phyloP scores from a whole-genome alignment of 2,329 filamentous ascomycete genomes.

The Ramularia collo-cygni region DNA sequence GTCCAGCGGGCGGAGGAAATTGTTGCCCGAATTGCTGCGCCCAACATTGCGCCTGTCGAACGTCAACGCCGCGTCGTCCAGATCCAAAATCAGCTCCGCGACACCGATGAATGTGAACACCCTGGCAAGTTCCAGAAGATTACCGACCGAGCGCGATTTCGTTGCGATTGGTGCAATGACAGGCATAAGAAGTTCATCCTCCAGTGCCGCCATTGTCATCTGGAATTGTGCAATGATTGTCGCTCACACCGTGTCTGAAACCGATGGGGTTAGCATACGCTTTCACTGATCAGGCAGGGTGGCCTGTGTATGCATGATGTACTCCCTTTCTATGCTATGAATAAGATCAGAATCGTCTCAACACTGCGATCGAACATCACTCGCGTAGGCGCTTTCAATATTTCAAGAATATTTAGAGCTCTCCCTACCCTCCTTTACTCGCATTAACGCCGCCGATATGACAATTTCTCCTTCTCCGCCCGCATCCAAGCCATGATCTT shows the following conservation, averaged over 20 bases:
- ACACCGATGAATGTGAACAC: constrained; percentile 2
- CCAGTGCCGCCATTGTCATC: neutral
- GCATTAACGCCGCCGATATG: too few species aligned
- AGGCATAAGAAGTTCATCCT: neutral
- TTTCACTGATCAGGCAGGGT: too few species aligned
- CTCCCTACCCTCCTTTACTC: too few species aligned
- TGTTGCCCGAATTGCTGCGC: neutral
- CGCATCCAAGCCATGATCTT: constrained; percentile 25
- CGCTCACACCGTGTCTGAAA: constrained; percentile 3
- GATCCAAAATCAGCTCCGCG: constrained; percentile 1
- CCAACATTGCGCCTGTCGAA: neutral
- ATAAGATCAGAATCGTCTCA: too few species aligned
- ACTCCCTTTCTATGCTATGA: too few species aligned
- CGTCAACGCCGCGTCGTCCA: neutral
- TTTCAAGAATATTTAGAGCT: too few species aligned
- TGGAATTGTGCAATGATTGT: constrained; percentile 1
- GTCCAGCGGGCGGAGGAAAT: neutral
- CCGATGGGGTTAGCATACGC: too few species aligned
- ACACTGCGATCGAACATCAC: too few species aligned
- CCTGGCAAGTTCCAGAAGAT: neutral
- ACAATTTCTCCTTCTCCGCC: neutral
- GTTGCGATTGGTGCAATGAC: neutral
- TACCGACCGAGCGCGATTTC: neutral
- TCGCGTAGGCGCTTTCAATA: too few species aligned
- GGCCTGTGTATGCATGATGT: too few species aligned